Base-by-base conservation (phyloP, 176 grass and related monocot species). In the Aegilops tauschii region DNA sequence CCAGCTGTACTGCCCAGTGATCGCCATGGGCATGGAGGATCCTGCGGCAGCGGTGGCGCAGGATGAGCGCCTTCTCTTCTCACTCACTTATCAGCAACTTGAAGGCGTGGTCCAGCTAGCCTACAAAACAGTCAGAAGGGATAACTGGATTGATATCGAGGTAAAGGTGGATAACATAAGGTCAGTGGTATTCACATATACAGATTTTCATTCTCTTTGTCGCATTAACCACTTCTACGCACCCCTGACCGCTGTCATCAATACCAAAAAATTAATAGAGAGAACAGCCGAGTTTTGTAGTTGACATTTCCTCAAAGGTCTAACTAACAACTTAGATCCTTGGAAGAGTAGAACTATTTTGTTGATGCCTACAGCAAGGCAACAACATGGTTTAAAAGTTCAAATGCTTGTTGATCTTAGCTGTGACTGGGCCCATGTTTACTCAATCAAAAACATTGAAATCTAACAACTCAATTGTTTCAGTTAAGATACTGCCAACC, bases 151-250 rank as follows among this genome's bases (percentile, higher is more conserved):
- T 76, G 94, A 99, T 83, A 83, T 99, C 16, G 90, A 88, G 66
- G 90, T 99, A 34, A 88, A 88, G 54, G 92, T 99, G 17, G 97
- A 99, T 64, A 99, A 99, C 66, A 76, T 99, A 86, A 94, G 94
- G 97, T 99, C 6, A 89, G 92, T 90, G 16, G 64, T 83, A 59
- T 59, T 59, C 54, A 56, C 52, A 85, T 84, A 37, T 3, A 88
- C 73, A 29, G 35, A 76, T 37, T 84, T 88, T 74, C 23, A 40
- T 80, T 89, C 4, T 61, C 64, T 32, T 65, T 67, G 47, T 83
- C 77, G 39, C 4, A 79, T 12, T 2, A 86, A 83, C 69, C 5
- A 71, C 56, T 20, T 44, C 10, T 44, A 71, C n/a, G 29, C 30
- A 68, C 29, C 18, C 54, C 54, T 21, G 54, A 59, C 54, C 6